phyloP scores from a whole-genome alignment of 352 stramenopile genomes.

The Globisporangium polare region DNA sequence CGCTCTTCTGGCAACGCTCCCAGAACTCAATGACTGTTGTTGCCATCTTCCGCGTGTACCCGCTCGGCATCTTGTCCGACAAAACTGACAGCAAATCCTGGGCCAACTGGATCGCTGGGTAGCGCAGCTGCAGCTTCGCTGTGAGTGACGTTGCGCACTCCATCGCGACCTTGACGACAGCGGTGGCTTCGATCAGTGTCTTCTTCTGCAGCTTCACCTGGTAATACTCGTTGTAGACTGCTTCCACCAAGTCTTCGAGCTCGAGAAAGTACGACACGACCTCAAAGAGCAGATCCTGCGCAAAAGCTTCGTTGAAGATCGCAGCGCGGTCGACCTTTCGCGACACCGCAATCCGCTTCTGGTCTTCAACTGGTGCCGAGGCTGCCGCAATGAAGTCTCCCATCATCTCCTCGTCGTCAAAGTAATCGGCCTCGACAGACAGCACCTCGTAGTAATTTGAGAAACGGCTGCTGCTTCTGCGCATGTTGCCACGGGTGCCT shows the following conservation, averaged over 20 bases:
- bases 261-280: slow-evolving; percentile 28
- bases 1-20: slow-evolving; percentile 8
- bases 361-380: neutral
- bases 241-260: slow-evolving; percentile 19
- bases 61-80: neutral
- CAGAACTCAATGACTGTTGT: slow-evolving; percentile 6
- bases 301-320: slow-evolving; percentile 22
- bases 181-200: slow-evolving; percentile 33
- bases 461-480: slow-evolving; percentile 2
- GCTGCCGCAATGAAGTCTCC: neutral
- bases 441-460: slow-evolving; percentile 26
- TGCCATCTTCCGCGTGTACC: neutral
- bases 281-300: slow-evolving; percentile 23
- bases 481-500: neutral
- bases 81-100: slow-evolving; percentile 22
- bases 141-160: slow-evolving; percentile 16
- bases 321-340: slow-evolving; percentile 4
- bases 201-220: slow-evolving; percentile 30
- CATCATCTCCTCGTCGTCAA: slow-evolving; percentile 4
- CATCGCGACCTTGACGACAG: slow-evolving; percentile 28
- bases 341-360: neutral
- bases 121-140: slow-evolving; percentile 21
- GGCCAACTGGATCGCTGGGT: slow-evolving; percentile 16
- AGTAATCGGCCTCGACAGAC: slow-evolving; percentile 19
- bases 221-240: slow-evolving; percentile 22